Percentiles rank a stretch among this genome's conserved stretches.
phyloP scores from a whole-genome alignment of 2,329 filamentous ascomycete species.

The Diatrype stigma region DNA sequence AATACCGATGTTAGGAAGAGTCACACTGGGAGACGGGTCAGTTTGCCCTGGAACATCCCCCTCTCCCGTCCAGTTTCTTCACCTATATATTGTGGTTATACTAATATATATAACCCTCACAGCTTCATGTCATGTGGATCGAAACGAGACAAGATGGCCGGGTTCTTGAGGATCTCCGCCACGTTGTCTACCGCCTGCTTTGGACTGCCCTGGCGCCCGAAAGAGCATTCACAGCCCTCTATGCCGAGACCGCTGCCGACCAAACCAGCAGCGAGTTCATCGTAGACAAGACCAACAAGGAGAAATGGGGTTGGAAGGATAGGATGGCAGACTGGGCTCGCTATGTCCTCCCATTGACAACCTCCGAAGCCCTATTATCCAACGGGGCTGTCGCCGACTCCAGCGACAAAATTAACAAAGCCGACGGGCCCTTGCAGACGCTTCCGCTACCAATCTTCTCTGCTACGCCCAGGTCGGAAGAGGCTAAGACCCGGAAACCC shows the following conservation, averaged over 20 bases:
- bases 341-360: slow-evolving; percentile 18
- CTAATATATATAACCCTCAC: slow-evolving; percentile 1
- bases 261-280: slow-evolving; percentile 27
- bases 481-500: neutral
- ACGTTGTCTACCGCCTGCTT: slow-evolving; percentile 44
- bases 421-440: neutral
- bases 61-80: neutral
- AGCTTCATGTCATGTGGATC: slow-evolving; percentile 41
- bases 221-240: slow-evolving; percentile 18
- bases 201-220: slow-evolving; percentile 27
- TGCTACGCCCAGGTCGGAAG: neutral
- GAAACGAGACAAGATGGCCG: slow-evolving; percentile 13
- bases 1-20: slow-evolving; percentile 21
- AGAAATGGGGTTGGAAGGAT: slow-evolving; percentile 34
- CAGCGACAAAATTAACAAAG: slow-evolving; percentile 1
- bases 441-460: neutral
- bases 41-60: slow-evolving; percentile 2
- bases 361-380: neutral
- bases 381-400: neutral
- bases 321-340: slow-evolving; percentile 31
- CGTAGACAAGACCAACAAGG: slow-evolving; percentile 19
- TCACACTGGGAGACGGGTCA: slow-evolving; percentile 17
- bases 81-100: slow-evolving; percentile 5
- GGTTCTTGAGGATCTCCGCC: slow-evolving; percentile 35
- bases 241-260: slow-evolving; percentile 3